Conservation (phyloP, 2,329 filamentous ascomycete genomes). For the Exophiala sp. region DNA sequence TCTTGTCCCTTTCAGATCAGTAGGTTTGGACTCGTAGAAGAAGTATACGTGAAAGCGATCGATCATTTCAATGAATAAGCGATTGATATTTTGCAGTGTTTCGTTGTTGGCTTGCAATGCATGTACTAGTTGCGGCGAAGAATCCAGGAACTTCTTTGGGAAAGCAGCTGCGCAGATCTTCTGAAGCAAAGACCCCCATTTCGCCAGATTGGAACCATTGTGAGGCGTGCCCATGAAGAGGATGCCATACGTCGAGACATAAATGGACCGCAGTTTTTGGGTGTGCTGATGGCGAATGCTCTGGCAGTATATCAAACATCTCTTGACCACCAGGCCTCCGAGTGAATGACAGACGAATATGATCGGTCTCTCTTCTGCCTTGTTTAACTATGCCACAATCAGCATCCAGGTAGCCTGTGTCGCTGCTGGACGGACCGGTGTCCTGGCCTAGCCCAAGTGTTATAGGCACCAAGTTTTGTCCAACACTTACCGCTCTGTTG, state of each 20-base stretch:
- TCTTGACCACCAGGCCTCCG: constrained; percentile 66
- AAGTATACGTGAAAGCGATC: constrained; percentile 67
- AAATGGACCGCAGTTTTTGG: constrained; percentile 62
- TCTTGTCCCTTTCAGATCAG: constrained; percentile 59
- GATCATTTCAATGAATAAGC: constrained; percentile 64
- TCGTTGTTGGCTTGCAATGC: constrained; percentile 70
- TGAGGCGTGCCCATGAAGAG: constrained; percentile 74
- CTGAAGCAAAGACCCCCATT: constrained; percentile 63
- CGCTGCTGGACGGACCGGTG: not conserved
- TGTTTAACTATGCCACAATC: constrained; percentile 32
- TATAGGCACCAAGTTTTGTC: not conserved
- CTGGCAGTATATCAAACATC: constrained; percentile 61
- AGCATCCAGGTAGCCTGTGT: not conserved
- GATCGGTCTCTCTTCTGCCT: constrained; percentile 58
- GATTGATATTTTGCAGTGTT: constrained; percentile 67
- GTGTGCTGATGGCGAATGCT: constrained; percentile 53
- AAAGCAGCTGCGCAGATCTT: constrained; percentile 60
- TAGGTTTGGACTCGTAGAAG: constrained; percentile 68
- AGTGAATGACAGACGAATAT: constrained; percentile 71
- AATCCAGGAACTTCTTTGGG: constrained; percentile 61
- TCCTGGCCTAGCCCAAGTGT: not conserved
- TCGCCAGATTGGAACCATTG: constrained; percentile 60
- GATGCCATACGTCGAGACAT: constrained; percentile 67
- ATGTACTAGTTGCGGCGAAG: constrained; percentile 61
- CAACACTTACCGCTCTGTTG: constrained; percentile 48